Conservation (phyloP, 2,329 filamentous ascomycete genomes). For the Cercospora nicotianae region DNA sequence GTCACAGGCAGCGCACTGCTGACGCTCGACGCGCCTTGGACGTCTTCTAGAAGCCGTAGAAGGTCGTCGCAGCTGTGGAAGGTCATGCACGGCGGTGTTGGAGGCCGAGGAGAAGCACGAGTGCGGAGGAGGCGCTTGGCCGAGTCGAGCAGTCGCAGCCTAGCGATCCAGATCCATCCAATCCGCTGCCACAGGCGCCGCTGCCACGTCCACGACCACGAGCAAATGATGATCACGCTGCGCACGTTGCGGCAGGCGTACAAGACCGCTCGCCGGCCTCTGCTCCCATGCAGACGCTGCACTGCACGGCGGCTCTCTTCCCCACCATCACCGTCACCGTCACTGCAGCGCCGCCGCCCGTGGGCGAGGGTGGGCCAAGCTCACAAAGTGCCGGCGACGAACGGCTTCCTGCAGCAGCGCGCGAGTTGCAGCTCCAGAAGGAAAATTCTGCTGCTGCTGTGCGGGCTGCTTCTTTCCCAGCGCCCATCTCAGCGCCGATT, state of each 20-base stretch:
- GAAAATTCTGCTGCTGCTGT: conserved; percentile 9
- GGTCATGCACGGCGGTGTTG: background rate
- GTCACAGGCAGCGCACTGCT: background rate
- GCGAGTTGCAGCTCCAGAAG: background rate
- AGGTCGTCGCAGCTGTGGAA: background rate
- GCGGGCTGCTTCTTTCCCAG: conserved; percentile 10
- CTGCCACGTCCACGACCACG: background rate
- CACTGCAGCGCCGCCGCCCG: background rate
- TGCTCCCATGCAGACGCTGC: background rate
- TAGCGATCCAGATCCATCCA: background rate
- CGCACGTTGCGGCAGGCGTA: background rate
- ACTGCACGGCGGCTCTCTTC: background rate
- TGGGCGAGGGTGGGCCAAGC: background rate
- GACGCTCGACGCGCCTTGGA: background rate
- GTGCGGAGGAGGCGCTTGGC: background rate
- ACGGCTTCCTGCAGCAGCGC: conserved; percentile 12
- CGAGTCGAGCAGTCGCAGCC: background rate
- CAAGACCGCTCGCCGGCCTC: background rate
- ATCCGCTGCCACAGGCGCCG: background rate
- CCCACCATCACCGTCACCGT: background rate
- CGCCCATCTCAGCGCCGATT: background rate
- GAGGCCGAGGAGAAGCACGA: background rate
- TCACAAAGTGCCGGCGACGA: background rate
- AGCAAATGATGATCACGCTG: background rate
- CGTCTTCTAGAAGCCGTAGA: background rate